These are phyloP conservation scores for Aureobasidium vineae DNA, from an alignment of 2,329 filamentous ascomycete species.

Conservation along the genomic window DNA sequence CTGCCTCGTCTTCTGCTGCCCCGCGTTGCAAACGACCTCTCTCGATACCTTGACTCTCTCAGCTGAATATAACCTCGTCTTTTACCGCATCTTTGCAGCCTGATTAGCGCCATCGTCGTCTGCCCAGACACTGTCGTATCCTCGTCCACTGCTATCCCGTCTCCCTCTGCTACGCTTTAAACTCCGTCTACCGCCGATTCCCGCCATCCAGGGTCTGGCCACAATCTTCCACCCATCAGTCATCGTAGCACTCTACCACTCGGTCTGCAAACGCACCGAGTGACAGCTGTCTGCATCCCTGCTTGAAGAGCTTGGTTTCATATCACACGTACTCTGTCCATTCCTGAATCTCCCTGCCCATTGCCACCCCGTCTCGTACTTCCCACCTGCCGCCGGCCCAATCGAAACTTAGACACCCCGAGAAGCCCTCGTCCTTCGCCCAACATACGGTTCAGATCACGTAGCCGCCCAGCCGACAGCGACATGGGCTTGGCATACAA, in stretches of 20 bases:
- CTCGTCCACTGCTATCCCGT: background rate
- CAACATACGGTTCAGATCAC: conserved; percentile 25
- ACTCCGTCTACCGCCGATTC: conserved; percentile 15
- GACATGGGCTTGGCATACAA: conserved; percentile 32
- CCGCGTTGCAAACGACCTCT: conserved; percentile 13
- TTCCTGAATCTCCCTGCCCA: background rate
- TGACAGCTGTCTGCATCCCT: background rate
- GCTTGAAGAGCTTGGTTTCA: background rate
- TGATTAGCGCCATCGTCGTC: background rate
- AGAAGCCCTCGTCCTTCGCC: background rate
- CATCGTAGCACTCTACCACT: background rate
- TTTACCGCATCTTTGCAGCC: background rate
- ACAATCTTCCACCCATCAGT: background rate
- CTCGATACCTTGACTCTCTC: background rate
- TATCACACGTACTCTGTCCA: background rate
- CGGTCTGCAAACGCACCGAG: background rate
- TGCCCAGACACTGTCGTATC: background rate
- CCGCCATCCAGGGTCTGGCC: conserved; percentile 1
- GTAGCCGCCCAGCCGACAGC: conserved; percentile 25
- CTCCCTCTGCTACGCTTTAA: conserved; percentile 2
- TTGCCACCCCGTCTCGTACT: background rate
- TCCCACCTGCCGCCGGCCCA: background rate
- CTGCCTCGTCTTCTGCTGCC: conserved; percentile 14
- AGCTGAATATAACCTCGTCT: background rate
- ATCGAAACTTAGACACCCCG: background rate